A percentile compares a stretch with the other conserved stretches of the same genome.
Conservation (phyloP, 1,139 yeast genomes). For the Yamadazyma diddensiae region DNA sequence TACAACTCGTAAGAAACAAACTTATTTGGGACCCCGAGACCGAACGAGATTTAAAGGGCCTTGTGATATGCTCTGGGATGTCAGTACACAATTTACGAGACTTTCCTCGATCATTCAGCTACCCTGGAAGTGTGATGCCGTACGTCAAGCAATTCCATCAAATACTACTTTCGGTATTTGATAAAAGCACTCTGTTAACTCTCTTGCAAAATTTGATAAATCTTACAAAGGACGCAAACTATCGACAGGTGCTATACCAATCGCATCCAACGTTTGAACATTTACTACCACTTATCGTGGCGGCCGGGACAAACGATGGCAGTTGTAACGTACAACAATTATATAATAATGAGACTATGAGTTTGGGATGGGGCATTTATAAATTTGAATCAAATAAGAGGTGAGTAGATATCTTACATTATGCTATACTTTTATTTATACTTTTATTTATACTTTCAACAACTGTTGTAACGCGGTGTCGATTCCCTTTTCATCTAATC, state of each 20-base stretch:
- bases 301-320: constrained; percentile 52
- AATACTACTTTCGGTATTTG: constrained; percentile 12
- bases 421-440: too few species aligned
- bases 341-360: constrained; percentile 40
- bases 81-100: constrained; percentile 73
- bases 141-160: constrained; percentile 32
- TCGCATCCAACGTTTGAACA: constrained; percentile 81
- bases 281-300: constrained; percentile 66
- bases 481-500: constrained; percentile 43
- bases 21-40: constrained; percentile 29
- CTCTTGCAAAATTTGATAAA: constrained; percentile 28
- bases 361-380: constrained; percentile 71
- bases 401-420: too few species aligned
- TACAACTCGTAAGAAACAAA: constrained; percentile 50
- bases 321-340: constrained; percentile 40
- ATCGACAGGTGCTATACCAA: constrained; percentile 33
- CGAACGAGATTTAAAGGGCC: constrained; percentile 37
- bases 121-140: constrained; percentile 31
- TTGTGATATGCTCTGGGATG: constrained; percentile 69
- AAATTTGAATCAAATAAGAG: constrained; percentile 33
- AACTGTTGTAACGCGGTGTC: constrained; percentile 35
- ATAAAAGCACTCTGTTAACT: constrained; percentile 18
- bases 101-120: constrained; percentile 23
- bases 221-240: constrained; percentile 23
- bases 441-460: constrained; percentile 28